phyloP scores from a whole-genome alignment of 495 filamentous ascomycete genomes.

The Xylaria grammica region DNA sequence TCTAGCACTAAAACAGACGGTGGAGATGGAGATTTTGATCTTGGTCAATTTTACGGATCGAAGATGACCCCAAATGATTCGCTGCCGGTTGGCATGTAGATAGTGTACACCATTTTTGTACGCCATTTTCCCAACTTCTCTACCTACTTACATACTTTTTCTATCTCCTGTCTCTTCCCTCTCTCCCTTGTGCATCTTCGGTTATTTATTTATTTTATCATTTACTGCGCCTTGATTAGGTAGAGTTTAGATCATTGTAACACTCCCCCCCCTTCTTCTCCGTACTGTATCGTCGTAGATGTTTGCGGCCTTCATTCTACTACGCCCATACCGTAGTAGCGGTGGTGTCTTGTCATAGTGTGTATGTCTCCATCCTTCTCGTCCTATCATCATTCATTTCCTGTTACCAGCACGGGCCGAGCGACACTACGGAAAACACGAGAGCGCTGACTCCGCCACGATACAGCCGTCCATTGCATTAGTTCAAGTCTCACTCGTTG shows the following conservation, averaged over 20 bases:
- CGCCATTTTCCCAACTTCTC: not conserved
- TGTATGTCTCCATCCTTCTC: not conserved
- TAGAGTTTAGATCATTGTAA: too few species aligned
- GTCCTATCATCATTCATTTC: not conserved
- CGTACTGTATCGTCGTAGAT: too few species aligned
- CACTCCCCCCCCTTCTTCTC: too few species aligned
- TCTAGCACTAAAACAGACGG: constrained; percentile 5
- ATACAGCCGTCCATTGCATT: constrained; percentile 17
- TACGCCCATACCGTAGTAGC: too few species aligned
- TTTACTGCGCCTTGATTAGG: too few species aligned
- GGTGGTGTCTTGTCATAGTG: not conserved
- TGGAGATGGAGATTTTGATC: constrained; percentile 8
- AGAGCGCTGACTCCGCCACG: constrained; percentile 15
- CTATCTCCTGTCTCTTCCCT: not conserved
- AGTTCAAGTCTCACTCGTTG: constrained; percentile 1
- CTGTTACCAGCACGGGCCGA: not conserved
- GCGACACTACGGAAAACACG: constrained; percentile 15
- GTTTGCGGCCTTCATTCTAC: too few species aligned
- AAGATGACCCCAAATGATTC: constrained; percentile 13
- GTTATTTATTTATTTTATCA: too few species aligned
- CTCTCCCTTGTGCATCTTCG: not conserved
- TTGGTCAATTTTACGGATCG: constrained; percentile 12
- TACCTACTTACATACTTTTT: not conserved
- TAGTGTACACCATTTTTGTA: too few species aligned
- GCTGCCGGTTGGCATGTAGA: too few species aligned